phyloP scores from a whole-genome alignment of 2,329 filamentous ascomycete genomes.

The Didymella exigua region DNA sequence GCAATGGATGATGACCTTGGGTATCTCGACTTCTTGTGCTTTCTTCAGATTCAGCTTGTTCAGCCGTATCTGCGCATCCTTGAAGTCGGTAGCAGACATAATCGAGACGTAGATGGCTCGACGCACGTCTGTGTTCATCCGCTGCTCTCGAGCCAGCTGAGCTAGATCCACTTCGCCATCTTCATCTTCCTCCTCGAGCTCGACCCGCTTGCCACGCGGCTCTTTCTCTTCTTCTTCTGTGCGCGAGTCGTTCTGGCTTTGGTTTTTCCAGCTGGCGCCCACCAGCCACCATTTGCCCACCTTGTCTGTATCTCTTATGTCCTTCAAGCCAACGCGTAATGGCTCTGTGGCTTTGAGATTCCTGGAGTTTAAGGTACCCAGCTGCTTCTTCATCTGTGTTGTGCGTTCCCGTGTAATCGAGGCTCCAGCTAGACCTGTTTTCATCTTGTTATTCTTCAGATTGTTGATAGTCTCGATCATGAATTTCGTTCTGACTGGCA shows the following conservation, averaged over 20 bases:
- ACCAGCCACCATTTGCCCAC: constrained; percentile 99
- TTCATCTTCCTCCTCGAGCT: constrained; percentile 24
- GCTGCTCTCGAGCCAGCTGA: constrained; percentile 76
- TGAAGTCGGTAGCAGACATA: constrained; percentile 81
- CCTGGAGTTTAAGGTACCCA: constrained; percentile 75
- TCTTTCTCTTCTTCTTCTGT: constrained; percentile 47
- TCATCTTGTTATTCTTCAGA: constrained; percentile 91
- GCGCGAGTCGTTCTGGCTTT: constrained; percentile 46
- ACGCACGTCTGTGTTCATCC: constrained; percentile 85
- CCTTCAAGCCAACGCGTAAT: constrained; percentile 77
- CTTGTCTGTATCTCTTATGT: constrained; percentile 82
- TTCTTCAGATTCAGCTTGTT: constrained; percentile 84
- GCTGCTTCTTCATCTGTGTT: constrained; percentile 83
- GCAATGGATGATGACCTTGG: constrained; percentile 86
- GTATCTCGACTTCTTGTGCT: constrained; percentile 83
- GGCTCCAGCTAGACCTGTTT: constrained; percentile 72
- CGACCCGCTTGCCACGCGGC: constrained; percentile 12
- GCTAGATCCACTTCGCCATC: constrained; percentile 65
- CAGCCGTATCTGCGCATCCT: constrained; percentile 81
- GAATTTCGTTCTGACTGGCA: constrained; percentile 90
- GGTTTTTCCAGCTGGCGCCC: constrained; percentile 80
- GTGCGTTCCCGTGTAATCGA: constrained; percentile 80
- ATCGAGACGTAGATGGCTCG: constrained; percentile 93
- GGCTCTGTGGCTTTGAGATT: constrained; percentile 77
- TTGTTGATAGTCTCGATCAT: constrained; percentile 98